Conservation (phyloP, 2,329 filamentous ascomycete species). For the Claviceps sorghi region DNA sequence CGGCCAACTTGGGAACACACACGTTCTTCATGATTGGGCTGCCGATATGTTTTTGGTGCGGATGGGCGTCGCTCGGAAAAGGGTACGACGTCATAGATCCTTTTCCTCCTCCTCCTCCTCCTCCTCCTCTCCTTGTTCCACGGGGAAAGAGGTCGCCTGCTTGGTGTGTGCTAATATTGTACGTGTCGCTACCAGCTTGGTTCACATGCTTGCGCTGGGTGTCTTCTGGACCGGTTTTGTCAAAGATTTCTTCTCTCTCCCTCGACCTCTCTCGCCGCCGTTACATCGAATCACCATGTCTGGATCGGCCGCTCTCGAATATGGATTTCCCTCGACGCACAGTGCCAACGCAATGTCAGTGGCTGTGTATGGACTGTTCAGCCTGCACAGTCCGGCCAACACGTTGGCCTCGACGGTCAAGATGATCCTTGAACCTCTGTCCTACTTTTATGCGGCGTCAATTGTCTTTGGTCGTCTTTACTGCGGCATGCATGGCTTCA, state of each 20-base stretch:
- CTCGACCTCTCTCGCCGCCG: conserved; percentile 80
- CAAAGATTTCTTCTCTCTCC: conserved; percentile 87
- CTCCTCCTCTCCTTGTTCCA: neutral
- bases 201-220: conserved; percentile 63
- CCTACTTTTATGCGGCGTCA: conserved; percentile 75
- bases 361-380: conserved; percentile 65
- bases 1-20: conserved; percentile 90
- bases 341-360: conserved; percentile 95
- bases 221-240: conserved; percentile 85
- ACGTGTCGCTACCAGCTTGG: conserved; percentile 31
- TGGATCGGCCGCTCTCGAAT: conserved; percentile 84
- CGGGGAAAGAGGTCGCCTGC: neutral
- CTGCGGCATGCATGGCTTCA: conserved; percentile 96
- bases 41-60: conserved; percentile 94
- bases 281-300: conserved; percentile 95
- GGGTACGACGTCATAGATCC: conserved; percentile 42
- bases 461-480: conserved; percentile 87
- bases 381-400: conserved; percentile 52
- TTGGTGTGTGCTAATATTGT: neutral
- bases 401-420: conserved; percentile 44
- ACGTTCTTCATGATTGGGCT: conserved; percentile 97
- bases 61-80: conserved; percentile 69
- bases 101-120: neutral
- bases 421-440: conserved; percentile 48
- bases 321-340: conserved; percentile 94